A percentile compares a stretch with the other conserved stretches of the same genome.
Evolutionary conservation across 805 yeast species (phyloP).

Genomic region (Wickerhamiella sergipiensis): DNA sequence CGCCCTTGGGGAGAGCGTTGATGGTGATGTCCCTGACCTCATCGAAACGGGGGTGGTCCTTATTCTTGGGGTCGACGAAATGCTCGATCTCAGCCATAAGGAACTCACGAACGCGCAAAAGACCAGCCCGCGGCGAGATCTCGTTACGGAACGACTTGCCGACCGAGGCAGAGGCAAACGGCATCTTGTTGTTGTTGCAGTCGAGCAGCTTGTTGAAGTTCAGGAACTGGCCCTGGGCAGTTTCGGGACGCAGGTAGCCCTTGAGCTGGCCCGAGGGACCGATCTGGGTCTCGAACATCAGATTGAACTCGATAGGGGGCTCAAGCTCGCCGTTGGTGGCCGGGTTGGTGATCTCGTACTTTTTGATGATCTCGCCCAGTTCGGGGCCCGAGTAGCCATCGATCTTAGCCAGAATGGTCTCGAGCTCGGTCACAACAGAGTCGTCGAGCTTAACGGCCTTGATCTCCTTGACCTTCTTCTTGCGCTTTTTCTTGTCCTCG

Average conservation of each 20-base stretch:
- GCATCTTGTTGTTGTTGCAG: constrained; percentile 91
- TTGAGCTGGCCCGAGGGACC: constrained; percentile 96
- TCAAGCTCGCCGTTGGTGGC: constrained; percentile 75
- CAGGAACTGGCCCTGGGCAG: constrained; percentile 98
- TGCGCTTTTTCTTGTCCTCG: constrained; percentile 79
- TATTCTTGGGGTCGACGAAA: constrained; percentile 86
- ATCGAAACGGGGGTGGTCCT: constrained; percentile 65
- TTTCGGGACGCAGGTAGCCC: constrained; percentile 96
- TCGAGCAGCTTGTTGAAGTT: constrained; percentile 89
- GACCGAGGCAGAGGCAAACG: constrained; percentile 98
- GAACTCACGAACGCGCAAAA: constrained; percentile 95
- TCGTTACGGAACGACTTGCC: constrained; percentile 99
- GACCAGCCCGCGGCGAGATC: constrained; percentile 95
- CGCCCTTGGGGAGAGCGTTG: constrained; percentile 69
- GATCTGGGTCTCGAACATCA: constrained; percentile 98
- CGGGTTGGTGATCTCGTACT: constrained; percentile 81
- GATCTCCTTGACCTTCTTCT: constrained; percentile 93
- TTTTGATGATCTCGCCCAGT: constrained; percentile 75
- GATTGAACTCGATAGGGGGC: constrained; percentile 87
- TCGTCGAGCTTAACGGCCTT: constrained; percentile 80
- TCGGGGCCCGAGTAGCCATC: constrained; percentile 92
- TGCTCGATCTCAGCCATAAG: constrained; percentile 99
- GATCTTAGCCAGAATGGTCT: constrained; percentile 69
- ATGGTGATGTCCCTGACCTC: constrained; percentile 63
- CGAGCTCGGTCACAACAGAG: constrained; percentile 63